Evolutionary conservation across 192 early-diverging fungal genomes (phyloP).

Genomic region (Backusella australiensis): DNA sequence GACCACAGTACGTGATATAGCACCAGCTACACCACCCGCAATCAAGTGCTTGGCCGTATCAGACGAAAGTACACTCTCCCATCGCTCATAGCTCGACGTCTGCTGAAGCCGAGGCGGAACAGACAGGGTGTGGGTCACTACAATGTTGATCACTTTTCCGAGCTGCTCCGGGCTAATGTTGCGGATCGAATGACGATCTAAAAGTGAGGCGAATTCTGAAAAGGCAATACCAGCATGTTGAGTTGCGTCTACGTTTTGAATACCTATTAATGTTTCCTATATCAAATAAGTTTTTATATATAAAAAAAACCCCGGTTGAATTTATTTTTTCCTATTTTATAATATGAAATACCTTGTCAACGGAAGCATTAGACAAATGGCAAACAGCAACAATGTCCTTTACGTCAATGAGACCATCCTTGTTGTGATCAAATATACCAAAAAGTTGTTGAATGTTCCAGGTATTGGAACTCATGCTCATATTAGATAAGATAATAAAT

Average conservation of each 20-base stretch:
- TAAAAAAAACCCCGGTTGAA: background rate
- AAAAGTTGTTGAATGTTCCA: conserved; percentile 40
- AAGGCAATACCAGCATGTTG: conserved; percentile 1
- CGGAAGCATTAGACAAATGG: conserved; percentile 33
- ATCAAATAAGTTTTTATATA: background rate
- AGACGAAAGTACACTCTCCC: conserved; percentile 35
- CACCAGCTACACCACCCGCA: conserved; percentile 76
- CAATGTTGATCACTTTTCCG: conserved; percentile 16
- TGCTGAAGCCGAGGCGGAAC: background rate
- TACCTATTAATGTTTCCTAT: conserved; percentile 2
- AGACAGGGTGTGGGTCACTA: conserved; percentile 18
- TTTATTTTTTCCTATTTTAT: background rate
- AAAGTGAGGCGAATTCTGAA: conserved; percentile 12
- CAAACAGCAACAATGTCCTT: conserved; percentile 41
- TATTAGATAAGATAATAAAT: background rate
- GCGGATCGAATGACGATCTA: conserved; percentile 14
- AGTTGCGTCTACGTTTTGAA: conserved; percentile 11
- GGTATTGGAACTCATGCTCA: conserved; percentile 9
- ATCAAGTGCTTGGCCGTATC: conserved; percentile 73
- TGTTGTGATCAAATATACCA: conserved; percentile 46
- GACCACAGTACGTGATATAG: conserved; percentile 75
- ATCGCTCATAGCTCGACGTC: background rate
- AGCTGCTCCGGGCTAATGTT: conserved; percentile 21
- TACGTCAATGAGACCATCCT: conserved; percentile 48
- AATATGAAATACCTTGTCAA: conserved; percentile 27